phyloP scores from a whole-genome alignment of 805 yeast genomes.

The Alloascoidea hylecoeti region DNA sequence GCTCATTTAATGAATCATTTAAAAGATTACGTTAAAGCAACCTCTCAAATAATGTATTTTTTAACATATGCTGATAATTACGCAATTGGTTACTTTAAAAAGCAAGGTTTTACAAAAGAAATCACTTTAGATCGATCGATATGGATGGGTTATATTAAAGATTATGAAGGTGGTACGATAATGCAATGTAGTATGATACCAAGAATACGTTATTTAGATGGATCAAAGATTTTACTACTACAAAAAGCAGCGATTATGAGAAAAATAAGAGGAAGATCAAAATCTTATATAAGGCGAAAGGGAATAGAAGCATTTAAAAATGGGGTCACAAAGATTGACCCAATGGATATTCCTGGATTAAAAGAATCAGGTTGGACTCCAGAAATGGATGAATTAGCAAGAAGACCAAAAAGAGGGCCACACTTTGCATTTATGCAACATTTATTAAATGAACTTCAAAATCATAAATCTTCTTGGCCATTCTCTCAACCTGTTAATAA shows the following conservation, averaged over 20 bases:
- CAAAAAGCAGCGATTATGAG: slow-evolving; percentile 87
- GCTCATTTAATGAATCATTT: slow-evolving; percentile 97
- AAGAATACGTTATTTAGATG: slow-evolving; percentile 73
- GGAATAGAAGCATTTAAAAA: slow-evolving; percentile 66
- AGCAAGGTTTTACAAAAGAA: slow-evolving; percentile 96
- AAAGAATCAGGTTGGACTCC: slow-evolving; percentile 96
- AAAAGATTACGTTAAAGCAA: slow-evolving; percentile 86
- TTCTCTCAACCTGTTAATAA: slow-evolving; percentile 84
- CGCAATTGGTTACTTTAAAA: slow-evolving; percentile 96
- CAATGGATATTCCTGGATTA: slow-evolving; percentile 17
- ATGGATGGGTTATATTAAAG: slow-evolving; percentile 99
- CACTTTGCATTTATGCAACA: slow-evolving; percentile 92
- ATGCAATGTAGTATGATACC: slow-evolving; percentile 97
- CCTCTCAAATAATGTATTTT: slow-evolving; percentile 75
- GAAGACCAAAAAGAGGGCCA: slow-evolving; percentile 87
- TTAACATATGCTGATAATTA: slow-evolving; percentile 96
- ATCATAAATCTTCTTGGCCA: slow-evolving; percentile 98
- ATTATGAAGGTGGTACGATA: slow-evolving; percentile 96
- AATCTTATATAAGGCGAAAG: slow-evolving; percentile 67
- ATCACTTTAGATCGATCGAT: slow-evolving; percentile 69
- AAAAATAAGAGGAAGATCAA: slow-evolving; percentile 67
- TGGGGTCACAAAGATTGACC: slow-evolving; percentile 9
- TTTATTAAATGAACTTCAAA: slow-evolving; percentile 73
- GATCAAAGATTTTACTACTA: slow-evolving; percentile 67
- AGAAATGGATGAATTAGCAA: slow-evolving; percentile 94